Percentiles rank a stretch among this genome's conserved stretches.
phyloP scores from a whole-genome alignment of 2,329 filamentous ascomycete genomes.

The Dothideomycetes sp. region DNA sequence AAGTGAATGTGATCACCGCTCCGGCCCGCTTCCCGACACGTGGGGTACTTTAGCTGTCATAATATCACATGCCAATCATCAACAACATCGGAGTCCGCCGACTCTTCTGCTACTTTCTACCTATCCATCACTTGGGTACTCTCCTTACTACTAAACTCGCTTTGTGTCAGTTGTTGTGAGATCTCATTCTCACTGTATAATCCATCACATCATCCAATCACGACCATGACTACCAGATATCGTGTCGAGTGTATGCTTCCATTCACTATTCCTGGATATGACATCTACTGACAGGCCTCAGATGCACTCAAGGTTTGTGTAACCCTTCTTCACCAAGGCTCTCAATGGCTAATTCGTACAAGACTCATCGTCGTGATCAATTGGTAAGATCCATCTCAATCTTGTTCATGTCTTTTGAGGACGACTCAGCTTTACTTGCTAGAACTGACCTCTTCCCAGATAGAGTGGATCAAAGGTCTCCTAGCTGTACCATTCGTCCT shows the following conservation, averaged over 20 bases:
- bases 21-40: slow-evolving; percentile 3
- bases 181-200: background rate
- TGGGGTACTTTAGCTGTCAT: slow-evolving; percentile 9
- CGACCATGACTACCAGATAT: slow-evolving; percentile 30
- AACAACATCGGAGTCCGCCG: slow-evolving; percentile 5
- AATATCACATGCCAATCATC: slow-evolving; percentile 6
- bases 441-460: slow-evolving; percentile 13
- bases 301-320: slow-evolving; percentile 54
- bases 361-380: slow-evolving; percentile 86
- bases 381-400: slow-evolving; percentile 50
- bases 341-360: slow-evolving; percentile 24
- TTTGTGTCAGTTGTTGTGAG: too few species aligned
- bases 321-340: background rate
- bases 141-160: too few species aligned
- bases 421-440: background rate
- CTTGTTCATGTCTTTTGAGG: slow-evolving; percentile 1
- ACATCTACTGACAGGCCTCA: slow-evolving; percentile 24
- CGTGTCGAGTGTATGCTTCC: slow-evolving; percentile 28
- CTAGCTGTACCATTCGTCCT: slow-evolving; percentile 93
- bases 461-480: slow-evolving; percentile 73
- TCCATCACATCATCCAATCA: too few species aligned
- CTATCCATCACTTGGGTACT: too few species aligned
- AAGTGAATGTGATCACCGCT: slow-evolving; percentile 7
- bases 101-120: background rate
- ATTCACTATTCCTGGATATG: slow-evolving; percentile 1